Conservation (phyloP, 1,139 yeast species). For the Wickerhamomyces sp. region DNA sequence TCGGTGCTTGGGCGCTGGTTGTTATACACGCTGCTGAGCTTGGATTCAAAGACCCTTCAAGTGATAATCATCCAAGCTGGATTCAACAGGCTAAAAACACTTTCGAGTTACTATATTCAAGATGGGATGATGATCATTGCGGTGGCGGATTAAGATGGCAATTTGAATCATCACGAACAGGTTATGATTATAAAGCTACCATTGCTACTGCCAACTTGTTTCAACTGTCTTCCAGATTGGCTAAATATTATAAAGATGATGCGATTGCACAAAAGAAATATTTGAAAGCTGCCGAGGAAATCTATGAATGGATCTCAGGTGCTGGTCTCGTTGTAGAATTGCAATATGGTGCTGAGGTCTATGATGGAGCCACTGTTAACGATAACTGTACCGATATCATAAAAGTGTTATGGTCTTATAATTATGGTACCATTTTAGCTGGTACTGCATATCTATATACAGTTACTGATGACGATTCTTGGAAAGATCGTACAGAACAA, state of each 20-base stretch:
- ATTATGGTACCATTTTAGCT: constrained; percentile 68
- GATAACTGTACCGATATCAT: constrained; percentile 54
- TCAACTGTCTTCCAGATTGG: constrained; percentile 74
- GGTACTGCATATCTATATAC: constrained; percentile 74
- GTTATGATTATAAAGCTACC: constrained; percentile 75
- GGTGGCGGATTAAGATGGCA: constrained; percentile 87
- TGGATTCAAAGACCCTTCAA: constrained; percentile 18
- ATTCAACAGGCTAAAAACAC: constrained; percentile 68
- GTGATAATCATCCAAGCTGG: constrained; percentile 50
- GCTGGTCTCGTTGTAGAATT: constrained; percentile 42
- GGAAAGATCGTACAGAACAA: constrained; percentile 51
- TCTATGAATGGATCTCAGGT: constrained; percentile 66
- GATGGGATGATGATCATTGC: constrained; percentile 69
- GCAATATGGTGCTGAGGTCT: constrained; percentile 40
- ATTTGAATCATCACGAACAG: constrained; percentile 70
- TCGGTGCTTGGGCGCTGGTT: constrained; percentile 86
- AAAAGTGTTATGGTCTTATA: constrained; percentile 67
- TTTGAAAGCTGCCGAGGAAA: constrained; percentile 57
- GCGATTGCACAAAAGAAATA: constrained; percentile 34
- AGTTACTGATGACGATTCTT: constrained; percentile 49
- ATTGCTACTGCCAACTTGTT: constrained; percentile 77
- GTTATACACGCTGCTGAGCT: constrained; percentile 79
- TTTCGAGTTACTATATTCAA: constrained; percentile 65
- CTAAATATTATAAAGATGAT: constrained; percentile 61
- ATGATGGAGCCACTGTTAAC: constrained; percentile 67